Evolutionary conservation across 179 eudicot species (phyloP).

Genomic region (Carnegiea gigantea): DNA sequence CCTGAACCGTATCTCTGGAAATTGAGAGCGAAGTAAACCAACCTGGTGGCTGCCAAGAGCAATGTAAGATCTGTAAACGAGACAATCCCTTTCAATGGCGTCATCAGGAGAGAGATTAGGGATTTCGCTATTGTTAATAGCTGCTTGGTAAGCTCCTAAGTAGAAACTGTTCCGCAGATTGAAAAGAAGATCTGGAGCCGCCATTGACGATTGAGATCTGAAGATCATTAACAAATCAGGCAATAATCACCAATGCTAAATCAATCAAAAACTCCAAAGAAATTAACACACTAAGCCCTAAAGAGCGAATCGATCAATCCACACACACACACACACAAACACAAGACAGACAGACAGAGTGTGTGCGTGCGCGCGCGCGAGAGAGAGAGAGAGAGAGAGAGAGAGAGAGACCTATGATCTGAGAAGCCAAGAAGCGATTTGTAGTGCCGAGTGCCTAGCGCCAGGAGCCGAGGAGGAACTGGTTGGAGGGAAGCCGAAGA

Average conservation of each 20-base stretch:
- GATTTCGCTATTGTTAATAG: slow-evolving; percentile 79
- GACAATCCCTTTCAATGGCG: slow-evolving; percentile 60
- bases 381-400: too few species aligned
- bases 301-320: background rate
- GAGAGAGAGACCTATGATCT: background rate
- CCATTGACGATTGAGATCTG: slow-evolving; percentile 36
- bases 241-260: background rate
- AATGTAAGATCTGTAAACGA: slow-evolving; percentile 85
- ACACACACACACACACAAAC: background rate
- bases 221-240: background rate
- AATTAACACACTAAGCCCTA: background rate
- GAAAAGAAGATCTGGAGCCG: slow-evolving; percentile 76
- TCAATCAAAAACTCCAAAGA: background rate
- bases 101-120: slow-evolving; percentile 72
- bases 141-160: slow-evolving; percentile 82
- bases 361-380: too few species aligned
- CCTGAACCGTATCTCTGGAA: background rate
- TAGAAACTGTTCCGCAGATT: slow-evolving; percentile 79
- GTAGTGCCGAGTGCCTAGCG: background rate
- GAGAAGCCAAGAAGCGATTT: background rate
- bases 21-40: background rate
- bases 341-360: too few species aligned
- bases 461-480: background rate
- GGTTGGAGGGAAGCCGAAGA: background rate
- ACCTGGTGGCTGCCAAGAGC: slow-evolving; percentile 83